Conservation (phyloP, 495 filamentous ascomycete species). For the Aspergillus diversus region DNA sequence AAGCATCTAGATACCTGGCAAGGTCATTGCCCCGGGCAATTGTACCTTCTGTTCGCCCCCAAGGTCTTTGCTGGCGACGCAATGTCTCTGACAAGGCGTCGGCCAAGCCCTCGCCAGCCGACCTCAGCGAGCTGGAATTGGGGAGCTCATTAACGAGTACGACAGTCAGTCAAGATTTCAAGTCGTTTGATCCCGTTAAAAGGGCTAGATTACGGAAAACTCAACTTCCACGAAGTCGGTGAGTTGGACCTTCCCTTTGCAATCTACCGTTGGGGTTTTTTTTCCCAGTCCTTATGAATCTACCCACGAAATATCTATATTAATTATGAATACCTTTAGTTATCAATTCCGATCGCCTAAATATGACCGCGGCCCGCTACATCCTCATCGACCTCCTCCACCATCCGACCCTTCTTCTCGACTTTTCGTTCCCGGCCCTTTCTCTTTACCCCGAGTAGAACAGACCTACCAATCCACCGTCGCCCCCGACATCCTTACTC, state of each 20-base stretch:
- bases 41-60: conserved; percentile 38
- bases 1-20: conserved; percentile 47
- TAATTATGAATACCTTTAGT: conserved; percentile 50
- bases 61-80: conserved; percentile 44
- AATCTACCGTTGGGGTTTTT: background rate
- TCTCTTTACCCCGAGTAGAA: conserved; percentile 82
- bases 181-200: conserved; percentile 62
- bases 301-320: background rate
- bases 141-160: conserved; percentile 35
- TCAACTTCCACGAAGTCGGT: conserved; percentile 73
- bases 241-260: conserved; percentile 19
- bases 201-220: conserved; percentile 52
- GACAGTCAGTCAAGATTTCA: conserved; percentile 31
- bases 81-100: conserved; percentile 53
- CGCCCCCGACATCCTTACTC: conserved; percentile 85
- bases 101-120: conserved; percentile 27
- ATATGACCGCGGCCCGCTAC: conserved; percentile 90
- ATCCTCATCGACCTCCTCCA: conserved; percentile 85
- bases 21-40: conserved; percentile 46
- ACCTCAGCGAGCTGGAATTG: conserved; percentile 44
- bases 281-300: background rate
- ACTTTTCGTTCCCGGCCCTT: conserved; percentile 89
- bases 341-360: conserved; percentile 93
- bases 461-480: conserved; percentile 88
- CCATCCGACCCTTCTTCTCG: conserved; percentile 85